Evolutionary conservation across 2,329 filamentous ascomycete genomes (phyloP).

Genomic region (Botrytis porri): DNA sequence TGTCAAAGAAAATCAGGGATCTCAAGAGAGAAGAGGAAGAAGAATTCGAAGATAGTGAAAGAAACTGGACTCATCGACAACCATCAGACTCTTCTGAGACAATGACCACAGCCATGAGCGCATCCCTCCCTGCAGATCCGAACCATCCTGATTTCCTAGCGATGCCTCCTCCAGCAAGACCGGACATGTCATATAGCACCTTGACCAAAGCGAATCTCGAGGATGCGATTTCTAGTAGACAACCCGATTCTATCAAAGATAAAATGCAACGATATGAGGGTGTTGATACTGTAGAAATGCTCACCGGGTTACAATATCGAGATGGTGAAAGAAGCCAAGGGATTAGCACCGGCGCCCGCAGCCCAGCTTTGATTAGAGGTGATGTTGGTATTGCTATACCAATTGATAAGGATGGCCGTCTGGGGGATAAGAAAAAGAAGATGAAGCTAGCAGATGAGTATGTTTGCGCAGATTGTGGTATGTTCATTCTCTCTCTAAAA

Average conservation of each 20-base stretch:
- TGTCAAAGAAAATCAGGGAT: constrained; percentile 80
- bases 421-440: constrained; percentile 80
- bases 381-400: constrained; percentile 85
- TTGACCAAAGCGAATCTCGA: constrained; percentile 80
- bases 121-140: constrained; percentile 34
- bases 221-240: constrained; percentile 61
- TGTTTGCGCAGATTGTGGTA: constrained; percentile 90
- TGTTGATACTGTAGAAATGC: constrained; percentile 84
- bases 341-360: constrained; percentile 81
- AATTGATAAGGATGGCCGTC: constrained; percentile 69
- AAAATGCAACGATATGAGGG: constrained; percentile 83
- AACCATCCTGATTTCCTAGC: constrained; percentile 45
- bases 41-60: constrained; percentile 64
- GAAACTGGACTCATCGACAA: constrained; percentile 52
- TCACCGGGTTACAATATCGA: constrained; percentile 82
- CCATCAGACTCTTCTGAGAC: constrained; percentile 43
- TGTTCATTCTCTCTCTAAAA: neutral
- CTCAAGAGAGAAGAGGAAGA: constrained; percentile 82
- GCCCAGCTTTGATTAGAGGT: constrained; percentile 76
- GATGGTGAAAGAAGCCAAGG: constrained; percentile 86
- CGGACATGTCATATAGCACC: constrained; percentile 59
- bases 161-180: constrained; percentile 67
- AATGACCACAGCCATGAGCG: constrained; percentile 35
- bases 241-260: constrained; percentile 74
- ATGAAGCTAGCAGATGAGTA: constrained; percentile 83